Evolutionary conservation across 257 asterid genomes (phyloP), one percentile per base, ranked within the genome.

Genomic region (Paulownia fortunei): DNA sequence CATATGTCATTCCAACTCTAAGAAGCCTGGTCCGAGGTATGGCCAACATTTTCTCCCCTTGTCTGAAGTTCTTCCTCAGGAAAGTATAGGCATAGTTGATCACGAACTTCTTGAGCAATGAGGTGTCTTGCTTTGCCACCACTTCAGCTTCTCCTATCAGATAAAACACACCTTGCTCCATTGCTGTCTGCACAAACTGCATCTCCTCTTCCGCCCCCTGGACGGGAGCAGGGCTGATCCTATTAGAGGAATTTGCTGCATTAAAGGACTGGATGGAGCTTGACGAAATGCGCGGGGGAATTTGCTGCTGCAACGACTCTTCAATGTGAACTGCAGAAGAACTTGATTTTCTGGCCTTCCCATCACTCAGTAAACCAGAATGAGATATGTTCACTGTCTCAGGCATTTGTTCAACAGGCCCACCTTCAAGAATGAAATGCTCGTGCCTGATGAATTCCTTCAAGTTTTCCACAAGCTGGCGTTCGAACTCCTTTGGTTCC

Each of bases 1-100:
- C 93, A 27, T 88, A 92, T 0, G 89, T 87, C 94, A 92, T 92
- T 46, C 97, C 96, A 44, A 92, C 94, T 63, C 86, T 86, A 6
- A 92, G 87, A 62, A 89, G 92, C 87, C 86, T 85, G 3, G 81
- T 81, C 47, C 82, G 56, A 0, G 97, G 97, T 73, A 92, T 90
- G 10, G 87, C 93, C 83, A 90, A 51, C 26, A 69, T 9, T 59
- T 86, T 89, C 63, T 86, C 92, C n/a, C 93, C 92, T 67, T 90
- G 80, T 32, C 97, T 89, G 79, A 86, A 88, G 51, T 90, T 92
- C 85, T 88, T 89, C 84, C 96, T 64, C 24, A 90, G 76, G 54
- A 90, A 89, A 80, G 67, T 58, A 46, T 90, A 92, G 0, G 86
- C 92, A 64, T 81, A 82, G 58, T 91, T 87, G 15, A 89, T 87